phyloP scores from a whole-genome alignment of 257 asterid genomes.

The Nicotiana benthamiana region DNA sequence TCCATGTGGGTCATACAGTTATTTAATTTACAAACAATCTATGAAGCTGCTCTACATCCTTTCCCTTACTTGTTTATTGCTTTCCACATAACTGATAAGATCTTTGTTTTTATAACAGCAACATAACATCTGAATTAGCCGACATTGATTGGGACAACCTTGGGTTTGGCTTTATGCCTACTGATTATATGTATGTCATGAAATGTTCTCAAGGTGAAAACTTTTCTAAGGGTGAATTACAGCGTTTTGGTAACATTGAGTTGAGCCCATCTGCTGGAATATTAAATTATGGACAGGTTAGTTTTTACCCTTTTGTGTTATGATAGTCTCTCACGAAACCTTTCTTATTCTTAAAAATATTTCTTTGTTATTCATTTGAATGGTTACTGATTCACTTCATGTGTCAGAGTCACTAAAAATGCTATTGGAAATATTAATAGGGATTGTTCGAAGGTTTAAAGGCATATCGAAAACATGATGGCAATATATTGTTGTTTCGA shows the following conservation, averaged over 20 bases:
- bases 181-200: conserved; percentile 90
- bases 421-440: conserved; percentile 23
- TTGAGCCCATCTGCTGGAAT: conserved; percentile 91
- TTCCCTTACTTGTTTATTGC: not conserved
- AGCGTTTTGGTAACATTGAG: conserved; percentile 87
- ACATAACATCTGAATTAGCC: conserved; percentile 37
- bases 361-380: not conserved
- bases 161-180: conserved; percentile 65
- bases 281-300: conserved; percentile 92
- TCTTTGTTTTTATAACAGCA: conserved; percentile 36
- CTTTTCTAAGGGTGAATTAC: conserved; percentile 67
- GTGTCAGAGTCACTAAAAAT: not conserved
- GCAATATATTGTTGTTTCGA: conserved; percentile 75
- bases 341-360: not conserved
- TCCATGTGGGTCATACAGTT: not conserved
- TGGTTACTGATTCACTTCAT: not conserved
- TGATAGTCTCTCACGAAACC: not conserved
- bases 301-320: conserved; percentile 13
- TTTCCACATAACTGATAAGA: not conserved
- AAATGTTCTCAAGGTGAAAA: conserved; percentile 68
- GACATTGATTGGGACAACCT: conserved; percentile 92
- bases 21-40: not conserved
- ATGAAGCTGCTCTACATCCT: not conserved
- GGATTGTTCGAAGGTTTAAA: conserved; percentile 91
- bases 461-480: conserved; percentile 78